Conservation (phyloP, 1,139 yeast species). For the Lipomyces yarrowii region DNA sequence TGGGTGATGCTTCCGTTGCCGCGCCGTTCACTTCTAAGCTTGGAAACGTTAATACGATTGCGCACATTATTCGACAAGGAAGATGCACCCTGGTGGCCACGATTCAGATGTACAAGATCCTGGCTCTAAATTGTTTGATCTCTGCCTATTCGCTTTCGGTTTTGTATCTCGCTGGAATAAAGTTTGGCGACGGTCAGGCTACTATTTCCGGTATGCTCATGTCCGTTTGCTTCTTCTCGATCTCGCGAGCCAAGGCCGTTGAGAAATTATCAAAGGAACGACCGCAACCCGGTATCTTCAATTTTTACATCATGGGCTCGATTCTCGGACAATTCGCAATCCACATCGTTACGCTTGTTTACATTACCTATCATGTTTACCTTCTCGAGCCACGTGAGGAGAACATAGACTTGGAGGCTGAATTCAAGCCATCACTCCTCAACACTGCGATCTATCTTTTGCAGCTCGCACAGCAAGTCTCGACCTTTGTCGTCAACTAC, state of each 20-base stretch:
- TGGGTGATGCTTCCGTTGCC: constrained; percentile 99
- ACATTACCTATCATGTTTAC: constrained; percentile 81
- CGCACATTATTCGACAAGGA: constrained; percentile 95
- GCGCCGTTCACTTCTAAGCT: constrained; percentile 98
- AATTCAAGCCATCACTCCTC: constrained; percentile 82
- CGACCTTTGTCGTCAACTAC: constrained; percentile 96
- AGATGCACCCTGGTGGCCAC: constrained; percentile 98
- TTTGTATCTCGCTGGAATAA: constrained; percentile 93
- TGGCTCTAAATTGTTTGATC: constrained; percentile 94
- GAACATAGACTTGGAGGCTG: constrained; percentile 84
- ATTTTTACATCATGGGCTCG: constrained; percentile 94
- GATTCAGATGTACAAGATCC: constrained; percentile 96
- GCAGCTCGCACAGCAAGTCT: constrained; percentile 94
- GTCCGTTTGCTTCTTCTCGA: constrained; percentile 92
- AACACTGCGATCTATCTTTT: constrained; percentile 95
- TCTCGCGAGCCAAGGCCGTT: constrained; percentile 90
- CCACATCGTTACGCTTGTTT: constrained; percentile 80
- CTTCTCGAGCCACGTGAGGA: constrained; percentile 90
- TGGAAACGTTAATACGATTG: constrained; percentile 88
- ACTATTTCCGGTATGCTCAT: constrained; percentile 88
- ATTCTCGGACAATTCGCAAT: constrained; percentile 94
- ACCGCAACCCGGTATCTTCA: constrained; percentile 98
- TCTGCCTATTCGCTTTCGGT: constrained; percentile 95
- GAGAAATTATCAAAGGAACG: constrained; percentile 89
- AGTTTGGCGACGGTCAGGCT: constrained; percentile 96